Evolutionary conservation across 306 rosid species (phyloP).

Genomic region (Castanopsis chinensis): DNA sequence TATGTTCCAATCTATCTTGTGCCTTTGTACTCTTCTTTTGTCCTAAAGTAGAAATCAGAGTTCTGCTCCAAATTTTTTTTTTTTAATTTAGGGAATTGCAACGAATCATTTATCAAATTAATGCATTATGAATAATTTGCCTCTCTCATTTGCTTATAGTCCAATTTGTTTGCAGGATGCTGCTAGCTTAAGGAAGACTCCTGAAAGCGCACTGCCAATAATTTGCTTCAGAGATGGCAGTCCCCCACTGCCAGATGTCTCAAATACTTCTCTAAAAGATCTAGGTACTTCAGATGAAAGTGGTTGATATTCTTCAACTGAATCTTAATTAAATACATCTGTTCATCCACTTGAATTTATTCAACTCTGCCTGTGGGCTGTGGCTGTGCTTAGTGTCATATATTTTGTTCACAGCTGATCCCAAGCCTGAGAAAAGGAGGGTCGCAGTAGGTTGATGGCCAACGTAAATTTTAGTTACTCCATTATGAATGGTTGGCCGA

Average conservation of each 20-base stretch:
- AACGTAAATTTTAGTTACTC: too few relatives aligned
- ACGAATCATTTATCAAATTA: conserved; percentile 2
- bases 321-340: conserved; percentile 3
- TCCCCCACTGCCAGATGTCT: conserved; percentile 83
- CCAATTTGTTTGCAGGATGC: conserved; percentile 53
- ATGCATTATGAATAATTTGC: conserved; percentile 11
- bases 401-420: too few relatives aligned
- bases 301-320: conserved; percentile 4
- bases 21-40: not conserved
- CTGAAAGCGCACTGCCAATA: conserved; percentile 53
- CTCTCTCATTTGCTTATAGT: conserved; percentile 19
- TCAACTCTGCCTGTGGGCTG: too few relatives aligned
- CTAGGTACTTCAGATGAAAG: conserved; percentile 47
- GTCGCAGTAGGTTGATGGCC: too few relatives aligned
- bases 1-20: not conserved
- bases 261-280: conserved; percentile 50
- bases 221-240: conserved; percentile 91
- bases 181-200: conserved; percentile 44
- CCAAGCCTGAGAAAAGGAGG: too few relatives aligned
- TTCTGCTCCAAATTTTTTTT: not conserved
- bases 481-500: too few relatives aligned
- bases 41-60: not conserved
- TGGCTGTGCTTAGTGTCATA: too few relatives aligned
- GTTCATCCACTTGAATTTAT: conserved; percentile 12
- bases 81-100: not conserved